These are phyloP conservation scores for Rubia yunnanensis DNA, from an alignment of 257 asterid species.

Conservation along the genomic window DNA sequence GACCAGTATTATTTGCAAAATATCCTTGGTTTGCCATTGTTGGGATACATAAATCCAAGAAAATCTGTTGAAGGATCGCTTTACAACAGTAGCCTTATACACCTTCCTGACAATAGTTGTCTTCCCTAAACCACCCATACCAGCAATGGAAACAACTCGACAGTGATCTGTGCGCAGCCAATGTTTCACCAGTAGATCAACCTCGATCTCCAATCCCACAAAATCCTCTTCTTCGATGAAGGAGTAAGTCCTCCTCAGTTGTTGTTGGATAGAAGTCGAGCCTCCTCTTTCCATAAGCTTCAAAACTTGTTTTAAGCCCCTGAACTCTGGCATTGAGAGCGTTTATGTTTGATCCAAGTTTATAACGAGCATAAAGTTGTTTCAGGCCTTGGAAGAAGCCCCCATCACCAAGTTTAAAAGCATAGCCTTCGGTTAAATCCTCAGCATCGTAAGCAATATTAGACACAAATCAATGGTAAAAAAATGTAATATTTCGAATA, in stretches of 20 bases:
- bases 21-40: background rate
- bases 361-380: background rate
- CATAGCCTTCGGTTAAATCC: background rate
- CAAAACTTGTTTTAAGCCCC: background rate
- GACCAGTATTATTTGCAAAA: background rate
- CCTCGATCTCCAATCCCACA: background rate
- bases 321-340: background rate
- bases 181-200: background rate
- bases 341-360: slow-evolving; percentile 4
- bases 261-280: slow-evolving; percentile 3
- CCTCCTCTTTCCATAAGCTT: background rate
- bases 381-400: no score
- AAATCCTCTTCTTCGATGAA: no score
- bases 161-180: background rate
- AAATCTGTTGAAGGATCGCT: background rate
- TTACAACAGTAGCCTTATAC: background rate
- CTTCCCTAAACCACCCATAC: background rate
- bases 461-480: no score
- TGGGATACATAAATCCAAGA: background rate
- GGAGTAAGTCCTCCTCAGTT: no score
- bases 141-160: background rate
- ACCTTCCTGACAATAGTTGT: background rate
- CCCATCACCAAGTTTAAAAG: slow-evolving; percentile 4
- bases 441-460: slow-evolving; percentile 11
- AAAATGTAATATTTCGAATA: no score